Conservation (phyloP, 257 asterid species). For the Fraxinus americana region DNA sequence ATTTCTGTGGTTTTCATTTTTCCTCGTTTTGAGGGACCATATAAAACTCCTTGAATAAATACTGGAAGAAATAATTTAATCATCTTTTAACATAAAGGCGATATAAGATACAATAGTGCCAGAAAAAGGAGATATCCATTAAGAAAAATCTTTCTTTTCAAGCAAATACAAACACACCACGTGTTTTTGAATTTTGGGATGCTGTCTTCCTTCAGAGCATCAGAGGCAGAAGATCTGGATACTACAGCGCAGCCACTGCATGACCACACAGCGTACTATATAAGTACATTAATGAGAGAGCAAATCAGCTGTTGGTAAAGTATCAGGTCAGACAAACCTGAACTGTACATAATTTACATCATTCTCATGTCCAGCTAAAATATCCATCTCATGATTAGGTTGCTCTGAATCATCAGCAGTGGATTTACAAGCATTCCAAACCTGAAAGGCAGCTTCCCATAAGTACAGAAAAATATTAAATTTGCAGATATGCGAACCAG, state of each 20-base stretch:
- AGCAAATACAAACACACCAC: constrained; percentile 51
- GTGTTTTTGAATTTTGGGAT: constrained; percentile 82
- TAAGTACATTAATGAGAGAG: constrained; percentile 18
- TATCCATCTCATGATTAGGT: constrained; percentile 92
- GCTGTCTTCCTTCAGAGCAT: constrained; percentile 68
- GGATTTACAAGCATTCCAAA: constrained; percentile 91
- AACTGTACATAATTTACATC: constrained; percentile 97
- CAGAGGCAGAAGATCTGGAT: constrained; percentile 57
- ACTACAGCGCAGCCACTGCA: constrained; percentile 91
- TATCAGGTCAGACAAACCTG: constrained; percentile 61
- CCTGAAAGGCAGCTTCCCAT: constrained; percentile 49
- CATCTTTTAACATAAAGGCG: constrained; percentile 14
- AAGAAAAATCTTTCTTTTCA: not conserved
- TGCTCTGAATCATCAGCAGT: constrained; percentile 77
- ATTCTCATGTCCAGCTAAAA: constrained; percentile 94
- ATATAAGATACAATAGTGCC: constrained; percentile 3
- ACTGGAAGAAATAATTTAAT: constrained; percentile 7
- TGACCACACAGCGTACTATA: constrained; percentile 22
- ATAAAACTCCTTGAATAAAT: constrained; percentile 3
- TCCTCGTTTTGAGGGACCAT: not conserved
- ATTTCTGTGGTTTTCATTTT: not conserved
- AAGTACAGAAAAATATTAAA: constrained; percentile 20
- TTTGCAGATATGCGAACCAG: not conserved
- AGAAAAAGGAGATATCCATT: not conserved
- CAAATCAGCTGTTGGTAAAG: constrained; percentile 16